phyloP scores from a whole-genome alignment of 305 asterid species.

The Withania somnifera region DNA sequence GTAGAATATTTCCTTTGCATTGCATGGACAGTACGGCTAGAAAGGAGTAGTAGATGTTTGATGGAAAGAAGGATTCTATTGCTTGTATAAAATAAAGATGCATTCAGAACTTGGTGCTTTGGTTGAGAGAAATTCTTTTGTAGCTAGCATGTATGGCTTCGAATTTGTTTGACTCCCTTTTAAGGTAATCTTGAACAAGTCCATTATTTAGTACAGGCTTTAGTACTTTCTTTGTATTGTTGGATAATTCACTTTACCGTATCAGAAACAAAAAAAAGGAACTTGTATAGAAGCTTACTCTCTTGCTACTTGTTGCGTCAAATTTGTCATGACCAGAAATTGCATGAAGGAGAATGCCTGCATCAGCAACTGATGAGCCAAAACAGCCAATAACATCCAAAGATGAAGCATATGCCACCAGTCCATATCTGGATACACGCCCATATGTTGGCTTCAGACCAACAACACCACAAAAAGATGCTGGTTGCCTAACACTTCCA shows the following conservation, averaged over 20 bases:
- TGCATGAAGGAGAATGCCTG: constrained; percentile 67
- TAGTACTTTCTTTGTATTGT: background rate
- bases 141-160: background rate
- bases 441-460: constrained; percentile 97
- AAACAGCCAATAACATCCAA: constrained; percentile 94
- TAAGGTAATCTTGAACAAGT: background rate
- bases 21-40: background rate
- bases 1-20: background rate
- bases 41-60: background rate
- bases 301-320: constrained; percentile 82
- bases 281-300: constrained; percentile 22
- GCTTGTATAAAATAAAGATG: background rate
- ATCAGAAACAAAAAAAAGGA: background rate
- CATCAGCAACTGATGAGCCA: constrained; percentile 91
- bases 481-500: constrained; percentile 98
- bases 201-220: background rate
- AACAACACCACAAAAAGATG: constrained; percentile 92
- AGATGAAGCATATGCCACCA: constrained; percentile 93
- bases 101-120: background rate
- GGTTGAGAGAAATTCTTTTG: background rate
- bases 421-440: constrained; percentile 93
- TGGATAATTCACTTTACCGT: background rate
- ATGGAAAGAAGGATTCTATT: background rate
- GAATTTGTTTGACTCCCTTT: background rate
- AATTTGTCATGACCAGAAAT: constrained; percentile 78